Evolutionary conservation across 306 rosid species (phyloP).

Genomic region (Echinosophora koreensis): DNA sequence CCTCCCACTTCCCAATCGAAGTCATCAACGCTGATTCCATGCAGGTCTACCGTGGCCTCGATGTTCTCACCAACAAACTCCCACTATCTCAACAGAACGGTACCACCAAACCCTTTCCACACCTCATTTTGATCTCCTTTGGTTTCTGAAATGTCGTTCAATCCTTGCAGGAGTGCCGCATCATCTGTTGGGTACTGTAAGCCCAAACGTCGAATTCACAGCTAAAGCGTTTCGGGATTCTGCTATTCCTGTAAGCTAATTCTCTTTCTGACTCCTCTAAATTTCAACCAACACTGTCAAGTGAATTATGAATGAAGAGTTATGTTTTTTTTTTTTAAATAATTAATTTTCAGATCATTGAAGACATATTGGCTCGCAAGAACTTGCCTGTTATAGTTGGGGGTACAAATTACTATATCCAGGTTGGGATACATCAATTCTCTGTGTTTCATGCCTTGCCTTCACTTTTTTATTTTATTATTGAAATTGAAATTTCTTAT

Average conservation of each 20-base stretch:
- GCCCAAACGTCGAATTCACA: constrained; percentile 76
- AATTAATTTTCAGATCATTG: constrained; percentile 66
- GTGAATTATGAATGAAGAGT: background rate
- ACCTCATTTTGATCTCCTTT: background rate
- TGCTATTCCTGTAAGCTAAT: constrained; percentile 65
- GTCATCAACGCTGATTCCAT: constrained; percentile 92
- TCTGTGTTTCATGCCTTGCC: background rate
- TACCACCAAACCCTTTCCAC: constrained; percentile 17
- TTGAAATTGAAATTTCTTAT: background rate
- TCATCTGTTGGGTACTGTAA: constrained; percentile 83
- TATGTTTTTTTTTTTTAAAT: background rate
- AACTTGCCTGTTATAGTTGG: constrained; percentile 87
- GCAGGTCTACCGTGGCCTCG: constrained; percentile 90
- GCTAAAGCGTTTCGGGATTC: constrained; percentile 86
- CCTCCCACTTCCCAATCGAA: constrained; percentile 76
- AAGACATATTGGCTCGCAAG: constrained; percentile 71
- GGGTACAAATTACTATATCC: constrained; percentile 95
- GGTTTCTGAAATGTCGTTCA: constrained; percentile 32
- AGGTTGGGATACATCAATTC: constrained; percentile 54
- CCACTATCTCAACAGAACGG: constrained; percentile 72
- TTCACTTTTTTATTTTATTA: too few relatives aligned
- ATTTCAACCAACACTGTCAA: background rate
- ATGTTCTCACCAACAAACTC: constrained; percentile 88
- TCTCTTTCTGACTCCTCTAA: background rate
- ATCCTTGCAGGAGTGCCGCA: constrained; percentile 71